Evolutionary conservation across 768 basidiomycete species (phyloP).

Genomic region (Calocybe indica): DNA sequence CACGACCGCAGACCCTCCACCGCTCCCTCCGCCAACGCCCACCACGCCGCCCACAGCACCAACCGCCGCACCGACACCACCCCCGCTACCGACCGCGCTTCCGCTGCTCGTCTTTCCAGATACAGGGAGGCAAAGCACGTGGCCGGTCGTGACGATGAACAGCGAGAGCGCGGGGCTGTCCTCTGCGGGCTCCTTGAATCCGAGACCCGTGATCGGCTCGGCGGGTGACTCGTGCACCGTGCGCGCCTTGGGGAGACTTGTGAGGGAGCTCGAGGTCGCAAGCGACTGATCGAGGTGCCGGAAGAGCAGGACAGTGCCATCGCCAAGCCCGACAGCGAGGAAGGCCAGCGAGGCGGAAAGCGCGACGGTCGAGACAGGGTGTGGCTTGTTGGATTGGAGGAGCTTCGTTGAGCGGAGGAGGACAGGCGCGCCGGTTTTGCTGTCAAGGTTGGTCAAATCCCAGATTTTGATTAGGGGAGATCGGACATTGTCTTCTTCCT

Average conservation of each 20-base stretch:
- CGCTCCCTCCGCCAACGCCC: conserved; percentile 47
- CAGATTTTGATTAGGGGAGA: conserved; percentile 81
- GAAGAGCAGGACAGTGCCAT: conserved; percentile 89
- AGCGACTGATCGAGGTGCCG: conserved; percentile 90
- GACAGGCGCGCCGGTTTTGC: conserved; percentile 52
- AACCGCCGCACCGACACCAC: conserved; percentile 65
- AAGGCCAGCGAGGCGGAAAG: conserved; percentile 74
- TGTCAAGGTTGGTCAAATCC: conserved; percentile 73
- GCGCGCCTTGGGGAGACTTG: conserved; percentile 80
- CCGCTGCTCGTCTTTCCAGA: conserved; percentile 39
- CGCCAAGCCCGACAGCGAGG: conserved; percentile 89
- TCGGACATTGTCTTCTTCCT: conserved; percentile 73
- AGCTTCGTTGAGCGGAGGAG: conserved; percentile 74
- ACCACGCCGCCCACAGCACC: conserved; percentile 82
- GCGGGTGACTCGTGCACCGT: conserved; percentile 76
- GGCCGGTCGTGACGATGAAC: conserved; percentile 85
- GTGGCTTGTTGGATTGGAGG: conserved; percentile 70
- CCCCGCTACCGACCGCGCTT: conserved; percentile 44
- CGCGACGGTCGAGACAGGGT: conserved; percentile 80
- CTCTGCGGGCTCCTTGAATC: conserved; percentile 65
- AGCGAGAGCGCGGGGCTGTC: conserved; percentile 48
- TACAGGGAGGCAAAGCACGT: conserved; percentile 71
- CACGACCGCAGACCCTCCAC: conserved; percentile 56
- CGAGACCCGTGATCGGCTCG: conserved; percentile 91
- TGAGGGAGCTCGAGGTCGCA: conserved; percentile 60